Evolutionary conservation across 441 rosid genomes (phyloP).

Genomic region (Francoa sonchifolia): DNA sequence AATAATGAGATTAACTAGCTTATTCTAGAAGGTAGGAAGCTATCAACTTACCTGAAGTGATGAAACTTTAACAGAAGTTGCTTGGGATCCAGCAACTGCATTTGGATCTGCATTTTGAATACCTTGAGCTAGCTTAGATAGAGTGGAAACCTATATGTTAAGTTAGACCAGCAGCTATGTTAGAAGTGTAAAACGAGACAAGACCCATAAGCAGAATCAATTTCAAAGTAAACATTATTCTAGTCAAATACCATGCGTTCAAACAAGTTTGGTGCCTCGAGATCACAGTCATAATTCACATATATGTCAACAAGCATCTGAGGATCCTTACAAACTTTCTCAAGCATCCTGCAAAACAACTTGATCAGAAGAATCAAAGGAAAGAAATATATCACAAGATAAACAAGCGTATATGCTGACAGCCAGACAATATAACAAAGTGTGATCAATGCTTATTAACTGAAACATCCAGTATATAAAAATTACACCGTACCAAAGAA

Average conservation of each 20-base stretch:
- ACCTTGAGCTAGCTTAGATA: conserved; percentile 95
- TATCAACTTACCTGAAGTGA: conserved; percentile 84
- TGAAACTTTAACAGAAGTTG: conserved; percentile 72
- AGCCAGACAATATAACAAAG: conserved; percentile 9
- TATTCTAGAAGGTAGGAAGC: too few species aligned
- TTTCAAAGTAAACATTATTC: conserved; percentile 5
- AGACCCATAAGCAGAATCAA: conserved; percentile 15
- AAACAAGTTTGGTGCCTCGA: conserved; percentile 96
- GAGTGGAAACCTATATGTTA: conserved; percentile 80
- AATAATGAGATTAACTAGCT: too few species aligned
- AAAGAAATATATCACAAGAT: too few species aligned
- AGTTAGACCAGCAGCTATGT: too few species aligned
- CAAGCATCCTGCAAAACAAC: conserved; percentile 70
- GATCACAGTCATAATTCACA: conserved; percentile 98
- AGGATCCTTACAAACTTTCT: conserved; percentile 89
- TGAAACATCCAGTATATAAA: too few species aligned
- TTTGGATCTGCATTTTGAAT: conserved; percentile 76
- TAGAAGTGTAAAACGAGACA: too few species aligned
- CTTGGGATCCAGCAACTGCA: conserved; percentile 61
- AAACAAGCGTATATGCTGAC: too few species aligned
- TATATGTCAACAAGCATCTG: conserved; percentile 98
- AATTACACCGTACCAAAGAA: conserved; percentile 59
- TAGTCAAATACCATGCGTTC: conserved; percentile 72
- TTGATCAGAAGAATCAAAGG: conserved; percentile 15
- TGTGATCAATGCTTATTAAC: conserved; percentile 6